phyloP scores from a whole-genome alignment of 2,329 filamentous ascomycete species.

The Zymoseptoria crescenta region DNA sequence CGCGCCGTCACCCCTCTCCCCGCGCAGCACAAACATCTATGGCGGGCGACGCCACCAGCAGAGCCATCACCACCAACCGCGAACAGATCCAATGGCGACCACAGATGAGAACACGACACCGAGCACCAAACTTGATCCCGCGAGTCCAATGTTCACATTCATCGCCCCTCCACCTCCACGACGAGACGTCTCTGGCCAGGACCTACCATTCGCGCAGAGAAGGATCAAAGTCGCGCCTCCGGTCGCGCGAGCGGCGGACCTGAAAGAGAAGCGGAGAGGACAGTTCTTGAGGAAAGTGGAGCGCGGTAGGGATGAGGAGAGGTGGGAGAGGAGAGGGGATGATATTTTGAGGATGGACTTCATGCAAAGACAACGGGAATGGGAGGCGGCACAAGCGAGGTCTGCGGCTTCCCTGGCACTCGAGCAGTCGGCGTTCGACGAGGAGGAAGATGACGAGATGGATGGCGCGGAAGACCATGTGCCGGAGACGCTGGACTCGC shows the following conservation, averaged over 20 bases:
- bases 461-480: slow-evolving; percentile 4
- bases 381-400: slow-evolving; percentile 38
- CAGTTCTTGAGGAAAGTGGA: slow-evolving; percentile 58
- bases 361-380: slow-evolving; percentile 35
- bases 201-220: slow-evolving; percentile 42
- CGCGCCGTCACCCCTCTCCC: slow-evolving; percentile 38
- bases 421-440: slow-evolving; percentile 20
- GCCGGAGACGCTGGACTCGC: slow-evolving; percentile 11
- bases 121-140: not conserved
- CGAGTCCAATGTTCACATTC: slow-evolving; percentile 2
- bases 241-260: slow-evolving; percentile 10
- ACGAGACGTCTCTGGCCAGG: not conserved
- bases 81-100: not conserved
- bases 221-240: slow-evolving; percentile 54
- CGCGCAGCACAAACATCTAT: slow-evolving; percentile 35
- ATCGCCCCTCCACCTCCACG: slow-evolving; percentile 1
- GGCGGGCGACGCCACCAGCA: slow-evolving; percentile 12
- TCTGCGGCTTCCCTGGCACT: slow-evolving; percentile 30
- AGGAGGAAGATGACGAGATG: slow-evolving; percentile 15
- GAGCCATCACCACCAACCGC: slow-evolving; percentile 15
- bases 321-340: slow-evolving; percentile 40
- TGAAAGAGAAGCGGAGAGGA: slow-evolving; percentile 55
- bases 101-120: not conserved
- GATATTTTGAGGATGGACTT: slow-evolving; percentile 45
- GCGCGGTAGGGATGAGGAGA: slow-evolving; percentile 38